Evolutionary conservation across 1,139 yeast genomes (phyloP).

Genomic region (Protomyces inundatus): DNA sequence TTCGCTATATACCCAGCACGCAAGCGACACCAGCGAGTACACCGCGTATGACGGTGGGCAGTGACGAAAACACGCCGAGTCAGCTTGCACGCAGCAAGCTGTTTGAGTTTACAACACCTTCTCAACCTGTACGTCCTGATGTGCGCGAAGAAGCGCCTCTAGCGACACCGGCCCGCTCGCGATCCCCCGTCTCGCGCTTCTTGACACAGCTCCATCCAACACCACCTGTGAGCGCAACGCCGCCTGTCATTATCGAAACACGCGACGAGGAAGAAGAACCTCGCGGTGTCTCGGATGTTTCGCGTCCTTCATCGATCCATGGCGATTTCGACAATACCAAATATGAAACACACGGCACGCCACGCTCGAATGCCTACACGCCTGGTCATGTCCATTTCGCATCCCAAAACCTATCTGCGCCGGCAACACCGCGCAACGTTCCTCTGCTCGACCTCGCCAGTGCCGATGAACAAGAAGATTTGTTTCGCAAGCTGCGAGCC

Average conservation of each 20-base stretch:
- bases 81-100: neutral
- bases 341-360: constrained; percentile 15
- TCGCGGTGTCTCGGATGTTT: neutral
- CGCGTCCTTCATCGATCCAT: constrained; percentile 16
- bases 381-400: constrained; percentile 11
- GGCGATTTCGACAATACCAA: neutral
- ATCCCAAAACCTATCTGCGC: neutral
- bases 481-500: constrained; percentile 20
- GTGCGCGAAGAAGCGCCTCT: neutral
- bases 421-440: constrained; percentile 20
- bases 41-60: neutral
- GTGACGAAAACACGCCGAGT: neutral
- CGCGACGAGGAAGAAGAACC: neutral
- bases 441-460: constrained; percentile 13
- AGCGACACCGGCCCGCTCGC: neutral
- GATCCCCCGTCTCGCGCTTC: neutral
- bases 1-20: neutral
- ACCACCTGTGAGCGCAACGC: neutral
- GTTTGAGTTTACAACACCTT: neutral
- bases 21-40: neutral
- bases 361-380: constrained; percentile 3
- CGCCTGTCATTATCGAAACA: neutral
- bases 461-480: constrained; percentile 16
- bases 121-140: neutral
- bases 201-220: neutral